These are phyloP conservation scores for Scenedesmus sp. DNA, from an alignment of 163 green algal genomes.

Conservation along the genomic window DNA sequence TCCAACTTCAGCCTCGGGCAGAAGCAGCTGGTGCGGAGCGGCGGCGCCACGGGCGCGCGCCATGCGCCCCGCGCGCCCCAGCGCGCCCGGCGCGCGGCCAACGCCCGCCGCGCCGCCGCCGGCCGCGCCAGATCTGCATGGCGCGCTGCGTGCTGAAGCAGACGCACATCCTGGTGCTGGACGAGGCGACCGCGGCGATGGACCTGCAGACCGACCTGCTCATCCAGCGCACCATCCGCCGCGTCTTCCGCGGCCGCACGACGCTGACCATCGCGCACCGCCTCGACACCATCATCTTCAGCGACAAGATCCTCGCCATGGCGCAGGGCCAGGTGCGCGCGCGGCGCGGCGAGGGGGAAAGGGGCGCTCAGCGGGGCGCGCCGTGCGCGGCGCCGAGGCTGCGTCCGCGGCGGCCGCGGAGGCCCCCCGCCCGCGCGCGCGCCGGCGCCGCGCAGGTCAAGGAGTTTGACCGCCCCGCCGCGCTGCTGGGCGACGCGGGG, in stretches of 20 bases:
- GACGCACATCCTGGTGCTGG: conserved; percentile 68
- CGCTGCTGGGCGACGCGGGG: conserved; percentile 53
- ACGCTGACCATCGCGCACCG: conserved; percentile 66
- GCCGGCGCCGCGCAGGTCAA: conserved; percentile 18
- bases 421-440: not conserved
- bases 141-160: conserved; percentile 72
- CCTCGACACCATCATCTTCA: conserved; percentile 70
- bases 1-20: conserved; percentile 80
- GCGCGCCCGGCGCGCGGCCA: not conserved
- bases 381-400: not conserved
- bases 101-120: no score
- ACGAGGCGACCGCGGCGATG: conserved; percentile 77
- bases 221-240: conserved; percentile 64
- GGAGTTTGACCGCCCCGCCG: conserved; percentile 59
- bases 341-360: no score
- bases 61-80: no score
- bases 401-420: not conserved
- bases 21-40: conserved; percentile 82
- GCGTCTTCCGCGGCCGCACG: conserved; percentile 56
- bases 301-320: conserved; percentile 63
- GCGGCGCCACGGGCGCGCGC: no score
- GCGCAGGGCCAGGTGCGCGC: conserved; percentile 49
- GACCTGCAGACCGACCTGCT: conserved; percentile 67
- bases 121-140: no score
- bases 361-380: no score